Conservation (phyloP, 2,329 filamentous ascomycete species). For the Biscogniauxia sp. region DNA sequence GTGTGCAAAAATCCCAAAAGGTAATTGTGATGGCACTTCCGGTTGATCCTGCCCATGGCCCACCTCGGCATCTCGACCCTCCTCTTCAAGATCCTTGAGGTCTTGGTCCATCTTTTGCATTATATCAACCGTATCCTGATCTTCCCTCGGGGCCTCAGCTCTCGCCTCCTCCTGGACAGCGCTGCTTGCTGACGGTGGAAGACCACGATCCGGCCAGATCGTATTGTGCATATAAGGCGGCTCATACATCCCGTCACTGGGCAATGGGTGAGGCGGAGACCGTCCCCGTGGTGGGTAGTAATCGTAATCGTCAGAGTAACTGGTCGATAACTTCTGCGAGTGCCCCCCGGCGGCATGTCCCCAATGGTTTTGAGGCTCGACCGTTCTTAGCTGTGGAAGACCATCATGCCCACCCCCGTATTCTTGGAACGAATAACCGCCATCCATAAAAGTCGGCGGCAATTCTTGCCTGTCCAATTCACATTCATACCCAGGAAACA, state of each 20-base stretch:
- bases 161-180: constrained; percentile 18
- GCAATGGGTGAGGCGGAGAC: constrained; percentile 52
- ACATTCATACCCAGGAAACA: constrained; percentile 57
- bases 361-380: constrained; percentile 45
- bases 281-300: constrained; percentile 50
- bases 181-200: constrained; percentile 15
- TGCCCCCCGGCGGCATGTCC: constrained; percentile 38
- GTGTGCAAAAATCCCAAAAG: constrained; percentile 8
- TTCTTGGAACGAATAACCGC: constrained; percentile 38
- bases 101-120: constrained; percentile 21
- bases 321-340: constrained; percentile 33
- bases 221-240: constrained; percentile 23
- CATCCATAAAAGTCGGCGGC: constrained; percentile 40
- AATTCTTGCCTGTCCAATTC: constrained; percentile 25
- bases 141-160: constrained; percentile 21
- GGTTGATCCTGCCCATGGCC: constrained; percentile 19
- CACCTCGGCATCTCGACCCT: constrained; percentile 13
- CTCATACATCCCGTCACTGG: constrained; percentile 41
- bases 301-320: constrained; percentile 40
- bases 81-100: constrained; percentile 20
- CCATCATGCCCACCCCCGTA: constrained; percentile 37
- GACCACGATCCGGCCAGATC: constrained; percentile 21
- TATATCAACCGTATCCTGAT: constrained; percentile 12
- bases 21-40: constrained; percentile 13
- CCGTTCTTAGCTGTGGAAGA: constrained; percentile 38